Evolutionary conservation across 2,329 filamentous ascomycete genomes (phyloP).

Genomic region (Aspergillus neotritici): DNA sequence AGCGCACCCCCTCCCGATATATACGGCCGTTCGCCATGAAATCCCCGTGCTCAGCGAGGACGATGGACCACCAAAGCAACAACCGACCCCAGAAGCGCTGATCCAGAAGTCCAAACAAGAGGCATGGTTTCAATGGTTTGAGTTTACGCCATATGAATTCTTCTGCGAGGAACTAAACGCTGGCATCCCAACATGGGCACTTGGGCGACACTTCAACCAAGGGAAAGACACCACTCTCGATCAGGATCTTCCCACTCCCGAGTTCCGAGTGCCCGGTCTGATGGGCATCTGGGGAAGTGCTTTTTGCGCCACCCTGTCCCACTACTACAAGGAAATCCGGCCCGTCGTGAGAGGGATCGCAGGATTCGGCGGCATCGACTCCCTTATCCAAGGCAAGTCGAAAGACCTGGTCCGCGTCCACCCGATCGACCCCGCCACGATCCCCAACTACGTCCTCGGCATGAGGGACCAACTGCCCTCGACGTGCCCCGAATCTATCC

Average conservation of each 20-base stretch:
- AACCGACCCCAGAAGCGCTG: constrained; percentile 28
- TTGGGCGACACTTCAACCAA: constrained; percentile 74
- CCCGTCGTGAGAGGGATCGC: constrained; percentile 69
- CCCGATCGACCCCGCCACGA: constrained; percentile 82
- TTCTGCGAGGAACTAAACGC: constrained; percentile 89
- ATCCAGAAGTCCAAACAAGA: constrained; percentile 53
- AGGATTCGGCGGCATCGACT: constrained; percentile 72
- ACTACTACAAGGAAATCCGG: constrained; percentile 93
- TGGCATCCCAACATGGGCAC: constrained; percentile 90
- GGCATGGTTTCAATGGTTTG: constrained; percentile 97
- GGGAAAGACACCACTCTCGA: constrained; percentile 62
- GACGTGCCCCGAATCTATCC: constrained; percentile 72
- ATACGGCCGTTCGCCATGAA: constrained; percentile 91
- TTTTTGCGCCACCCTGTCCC: constrained; percentile 89
- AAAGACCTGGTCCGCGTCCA: constrained; percentile 86
- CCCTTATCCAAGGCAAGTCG: constrained; percentile 74
- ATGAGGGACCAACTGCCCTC: constrained; percentile 70
- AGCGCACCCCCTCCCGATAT: constrained; percentile 82
- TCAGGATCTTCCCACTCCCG: constrained; percentile 67
- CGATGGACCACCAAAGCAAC: constrained; percentile 24
- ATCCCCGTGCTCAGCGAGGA: constrained; percentile 60
- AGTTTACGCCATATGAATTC: constrained; percentile 89
- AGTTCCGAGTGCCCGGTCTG: constrained; percentile 74
- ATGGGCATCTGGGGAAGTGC: constrained; percentile 96
- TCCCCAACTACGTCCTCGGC: constrained; percentile 83